Base-by-base conservation (phyloP, 1,284 basidiomycete species). In the Laetiporus sulphureus region DNA sequence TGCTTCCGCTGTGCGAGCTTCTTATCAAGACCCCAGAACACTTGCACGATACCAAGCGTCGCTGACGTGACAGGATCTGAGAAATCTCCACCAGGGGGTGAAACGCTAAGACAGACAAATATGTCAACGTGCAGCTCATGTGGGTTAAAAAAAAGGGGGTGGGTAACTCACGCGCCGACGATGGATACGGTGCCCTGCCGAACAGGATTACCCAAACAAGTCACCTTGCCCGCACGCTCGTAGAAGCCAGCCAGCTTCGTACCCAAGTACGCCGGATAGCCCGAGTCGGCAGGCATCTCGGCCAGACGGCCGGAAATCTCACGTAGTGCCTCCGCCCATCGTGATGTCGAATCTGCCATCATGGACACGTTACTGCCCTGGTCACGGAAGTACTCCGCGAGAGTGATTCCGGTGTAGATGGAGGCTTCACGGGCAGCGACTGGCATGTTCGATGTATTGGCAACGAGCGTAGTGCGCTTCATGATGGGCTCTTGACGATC, bases 361-460 rank as follows among this genome's bases (percentile, higher is more conserved):
- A 99, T 99, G 38, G 95, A 84, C 23, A 99, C 95, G 60, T 99
- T 94, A 61, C 79, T 84, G 23, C 96, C 95, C 66, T 98, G 94
- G 67, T 99, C 95, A 69, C 95, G 91, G 86, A 96, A 99, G 71
- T 99, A 99, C 62, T 99, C 95, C 34, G 95, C 95, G 18, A 99
- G 79, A 0, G 96, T 99, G 70, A 99, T 99, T 59, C 96, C 96
- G 32, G 96, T 99, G 70, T 99, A 99, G 64, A 99, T 99, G 33
- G 95, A 98, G 4, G 96, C 96, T 71, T 99, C 96, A 60, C 96
- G 91, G 29, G 96, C 96, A 27, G 96, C 96, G 58, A 99, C 96
- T 55, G 96, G 96, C 96, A 99, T 99, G 72, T 99, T 99, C 45
- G 95, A 98, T 2, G 96, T 99, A 66, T 99, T 99, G 55, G 96